A percentile compares a stretch with the other conserved stretches of the same genome.
Evolutionary conservation across 257 asterid genomes (phyloP).

Genomic region (Misopates orontium): DNA sequence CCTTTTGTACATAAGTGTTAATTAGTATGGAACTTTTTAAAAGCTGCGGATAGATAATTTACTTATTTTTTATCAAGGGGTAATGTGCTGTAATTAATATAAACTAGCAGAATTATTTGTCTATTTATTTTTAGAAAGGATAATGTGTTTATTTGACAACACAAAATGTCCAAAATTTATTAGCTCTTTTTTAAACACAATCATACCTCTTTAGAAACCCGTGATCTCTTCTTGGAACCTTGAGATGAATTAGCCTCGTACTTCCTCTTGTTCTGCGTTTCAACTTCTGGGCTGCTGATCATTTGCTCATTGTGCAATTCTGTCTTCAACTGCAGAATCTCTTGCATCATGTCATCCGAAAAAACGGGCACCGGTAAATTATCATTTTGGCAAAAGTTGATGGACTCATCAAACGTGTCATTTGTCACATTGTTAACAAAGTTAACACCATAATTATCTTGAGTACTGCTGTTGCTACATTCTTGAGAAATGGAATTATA

Average conservation of each 20-base stretch:
- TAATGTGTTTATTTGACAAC: no score
- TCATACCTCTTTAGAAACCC: constrained; percentile 49
- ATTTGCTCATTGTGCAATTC: constrained; percentile 23
- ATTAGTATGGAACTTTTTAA: no score
- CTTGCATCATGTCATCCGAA: constrained; percentile 31
- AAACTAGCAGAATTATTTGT: no score
- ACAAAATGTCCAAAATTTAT: no score
- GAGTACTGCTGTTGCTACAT: constrained; percentile 36
- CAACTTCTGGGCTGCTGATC: constrained; percentile 16
- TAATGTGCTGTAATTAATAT: no score
- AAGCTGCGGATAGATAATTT: no score
- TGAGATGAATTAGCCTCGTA: background rate
- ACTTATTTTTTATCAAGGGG: no score
- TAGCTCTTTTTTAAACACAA: no score
- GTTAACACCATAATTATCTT: constrained; percentile 13
- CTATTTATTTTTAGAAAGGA: no score
- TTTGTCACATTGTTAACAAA: constrained; percentile 5
- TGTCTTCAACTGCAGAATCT: constrained; percentile 30
- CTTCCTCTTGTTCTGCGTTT: constrained; percentile 45
- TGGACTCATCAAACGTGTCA: constrained; percentile 21
- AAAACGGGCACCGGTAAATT: constrained; percentile 14
- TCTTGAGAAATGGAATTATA: constrained; percentile 44
- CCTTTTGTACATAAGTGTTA: no score
- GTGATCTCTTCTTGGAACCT: constrained; percentile 50
- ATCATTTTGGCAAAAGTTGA: constrained; percentile 16